These are phyloP conservation scores for Ustilago nuda DNA, from an alignment of 1,284 basidiomycete species.

Conservation along the genomic window DNA sequence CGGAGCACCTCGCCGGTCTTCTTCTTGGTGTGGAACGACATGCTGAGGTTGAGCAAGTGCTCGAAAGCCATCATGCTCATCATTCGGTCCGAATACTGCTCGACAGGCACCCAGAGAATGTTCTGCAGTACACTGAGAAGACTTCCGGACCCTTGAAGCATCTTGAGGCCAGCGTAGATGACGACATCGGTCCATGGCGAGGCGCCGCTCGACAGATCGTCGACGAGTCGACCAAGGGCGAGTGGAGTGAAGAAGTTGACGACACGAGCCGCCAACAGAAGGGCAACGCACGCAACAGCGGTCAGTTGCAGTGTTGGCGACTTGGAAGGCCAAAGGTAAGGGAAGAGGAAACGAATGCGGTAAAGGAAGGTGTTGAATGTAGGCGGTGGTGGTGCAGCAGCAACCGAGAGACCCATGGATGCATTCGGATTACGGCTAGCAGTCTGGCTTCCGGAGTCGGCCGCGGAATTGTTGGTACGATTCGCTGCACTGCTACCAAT, in stretches of 20 bases:
- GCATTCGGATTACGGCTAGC: conserved; percentile 52
- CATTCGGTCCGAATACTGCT: conserved; percentile 78
- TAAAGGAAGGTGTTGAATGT: conserved; percentile 58
- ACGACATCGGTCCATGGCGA: conserved; percentile 59
- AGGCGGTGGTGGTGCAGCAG: conserved; percentile 57
- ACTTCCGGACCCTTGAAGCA: conserved; percentile 71
- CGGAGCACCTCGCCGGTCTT: conserved; percentile 78
- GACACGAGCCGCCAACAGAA: conserved; percentile 80
- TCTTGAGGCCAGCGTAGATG: conserved; percentile 69
- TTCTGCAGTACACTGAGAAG: conserved; percentile 60
- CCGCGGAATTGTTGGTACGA: conserved; percentile 19
- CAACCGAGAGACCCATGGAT: conserved; percentile 62
- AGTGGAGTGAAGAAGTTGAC: conserved; percentile 81
- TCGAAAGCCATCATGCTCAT: conserved; percentile 69
- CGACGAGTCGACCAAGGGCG: conserved; percentile 78
- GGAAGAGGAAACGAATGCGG: conserved; percentile 75
- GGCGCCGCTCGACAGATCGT: conserved; percentile 62
- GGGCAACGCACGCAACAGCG: conserved; percentile 77
- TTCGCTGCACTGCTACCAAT: conserved; percentile 21
- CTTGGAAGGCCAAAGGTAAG: conserved; percentile 85
- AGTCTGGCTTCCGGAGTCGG: conserved; percentile 32
- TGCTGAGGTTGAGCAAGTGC: conserved; percentile 74
- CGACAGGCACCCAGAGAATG: conserved; percentile 78
- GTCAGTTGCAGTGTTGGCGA: conserved; percentile 77
- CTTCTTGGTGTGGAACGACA: conserved; percentile 83